A percentile compares a stretch with the other conserved stretches of the same genome.
Evolutionary conservation across 805 yeast species (phyloP).

Genomic region (Monosporozyma yasuniensis): DNA sequence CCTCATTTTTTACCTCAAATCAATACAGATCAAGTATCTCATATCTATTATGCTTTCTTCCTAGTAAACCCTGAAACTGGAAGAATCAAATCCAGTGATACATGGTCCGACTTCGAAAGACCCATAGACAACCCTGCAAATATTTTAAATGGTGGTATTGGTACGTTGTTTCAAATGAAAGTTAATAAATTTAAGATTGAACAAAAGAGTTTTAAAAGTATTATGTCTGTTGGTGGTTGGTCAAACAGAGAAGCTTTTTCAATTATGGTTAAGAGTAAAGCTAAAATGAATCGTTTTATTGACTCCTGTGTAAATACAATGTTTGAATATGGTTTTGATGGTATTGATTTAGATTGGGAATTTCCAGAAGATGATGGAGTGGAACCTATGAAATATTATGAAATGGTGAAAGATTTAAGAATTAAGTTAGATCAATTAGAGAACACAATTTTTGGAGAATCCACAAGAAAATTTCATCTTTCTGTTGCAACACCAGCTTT

Average conservation of each 20-base stretch:
- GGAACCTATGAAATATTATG: constrained; percentile 40
- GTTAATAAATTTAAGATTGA: constrained; percentile 15
- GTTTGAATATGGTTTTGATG: constrained; percentile 62
- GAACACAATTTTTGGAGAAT: constrained; percentile 12
- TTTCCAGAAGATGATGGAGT: constrained; percentile 44
- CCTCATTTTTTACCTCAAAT: constrained; percentile 53
- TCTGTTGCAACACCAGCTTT: constrained; percentile 76
- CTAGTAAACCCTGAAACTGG: constrained; percentile 49
- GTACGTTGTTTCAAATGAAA: constrained; percentile 37
- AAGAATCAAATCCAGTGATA: constrained; percentile 45
- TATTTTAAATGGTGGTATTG: constrained; percentile 38
- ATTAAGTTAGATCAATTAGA: constrained; percentile 35
- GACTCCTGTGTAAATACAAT: constrained; percentile 40
- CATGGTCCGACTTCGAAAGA: constrained; percentile 54
- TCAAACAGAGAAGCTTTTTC: constrained; percentile 44
- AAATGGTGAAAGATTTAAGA: constrained; percentile 36
- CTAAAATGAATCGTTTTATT: constrained; percentile 39
- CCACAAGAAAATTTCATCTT: constrained; percentile 33
- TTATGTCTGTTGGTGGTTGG: constrained; percentile 85
- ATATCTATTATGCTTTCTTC: constrained; percentile 72
- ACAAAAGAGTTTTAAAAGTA: constrained; percentile 35
- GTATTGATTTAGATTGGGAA: constrained; percentile 94
- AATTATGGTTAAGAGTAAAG: constrained; percentile 32
- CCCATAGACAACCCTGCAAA: constrained; percentile 13
- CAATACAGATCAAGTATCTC: constrained; percentile 48